These are phyloP conservation scores for Trametes villosa DNA, from an alignment of 768 basidiomycete species.

Conservation along the genomic window DNA sequence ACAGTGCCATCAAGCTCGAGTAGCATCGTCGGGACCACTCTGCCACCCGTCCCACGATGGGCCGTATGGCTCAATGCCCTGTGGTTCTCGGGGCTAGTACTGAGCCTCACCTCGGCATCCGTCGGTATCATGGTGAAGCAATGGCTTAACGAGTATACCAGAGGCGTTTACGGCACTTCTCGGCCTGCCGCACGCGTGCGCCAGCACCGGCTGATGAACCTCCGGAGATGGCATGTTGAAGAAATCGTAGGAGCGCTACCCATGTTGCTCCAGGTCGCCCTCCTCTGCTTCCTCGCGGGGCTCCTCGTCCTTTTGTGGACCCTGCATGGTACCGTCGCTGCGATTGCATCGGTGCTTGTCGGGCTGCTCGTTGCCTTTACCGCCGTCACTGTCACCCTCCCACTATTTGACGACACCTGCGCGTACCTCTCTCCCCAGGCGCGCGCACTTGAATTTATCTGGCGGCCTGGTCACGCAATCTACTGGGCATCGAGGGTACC, in stretches of 20 bases:
- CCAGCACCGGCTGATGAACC: constrained; percentile 19
- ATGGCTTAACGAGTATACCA: constrained; percentile 27
- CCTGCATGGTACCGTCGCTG: constrained; percentile 16
- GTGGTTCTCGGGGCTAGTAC: constrained; percentile 31
- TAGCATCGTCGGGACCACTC: neutral
- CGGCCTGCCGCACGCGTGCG: constrained; percentile 11
- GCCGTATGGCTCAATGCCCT: constrained; percentile 25
- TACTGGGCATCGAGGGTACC: too few relatives aligned
- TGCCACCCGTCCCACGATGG: neutral
- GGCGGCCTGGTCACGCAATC: too few relatives aligned
- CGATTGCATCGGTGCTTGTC: neutral
- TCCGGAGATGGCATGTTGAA: constrained; percentile 20
- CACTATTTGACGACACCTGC: neutral
- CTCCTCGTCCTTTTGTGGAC: constrained; percentile 20
- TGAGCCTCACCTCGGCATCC: constrained; percentile 29
- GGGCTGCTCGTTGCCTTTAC: neutral
- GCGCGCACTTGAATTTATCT: too few relatives aligned
- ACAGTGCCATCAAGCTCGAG: neutral
- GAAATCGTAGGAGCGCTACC: constrained; percentile 20
- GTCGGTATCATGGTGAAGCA: constrained; percentile 34
- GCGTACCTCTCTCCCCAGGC: neutral
- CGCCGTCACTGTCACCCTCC: neutral
- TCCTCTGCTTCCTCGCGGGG: constrained; percentile 24
- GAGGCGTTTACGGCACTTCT: neutral
- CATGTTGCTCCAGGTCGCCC: constrained; percentile 23